Percentiles rank a stretch among this genome's conserved stretches.
These are phyloP conservation scores for Loxodes magnus DNA, from an alignment of 73 alveolate species.

Conservation along the genomic window DNA sequence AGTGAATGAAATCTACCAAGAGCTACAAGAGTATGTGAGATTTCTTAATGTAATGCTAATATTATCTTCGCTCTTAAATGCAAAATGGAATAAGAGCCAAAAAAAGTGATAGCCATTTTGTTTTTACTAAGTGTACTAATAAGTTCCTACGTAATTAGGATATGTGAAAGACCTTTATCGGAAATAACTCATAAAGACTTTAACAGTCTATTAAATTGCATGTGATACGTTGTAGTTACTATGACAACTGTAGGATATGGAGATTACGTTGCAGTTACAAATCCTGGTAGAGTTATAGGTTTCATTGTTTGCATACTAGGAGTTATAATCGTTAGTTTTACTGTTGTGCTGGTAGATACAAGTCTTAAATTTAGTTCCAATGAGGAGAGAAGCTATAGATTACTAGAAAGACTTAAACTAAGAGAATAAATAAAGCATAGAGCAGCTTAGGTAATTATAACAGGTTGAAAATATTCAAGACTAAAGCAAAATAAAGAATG, in stretches of 20 bases:
- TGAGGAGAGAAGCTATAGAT: slow-evolving; percentile 29
- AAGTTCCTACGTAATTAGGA: slow-evolving; percentile 18
- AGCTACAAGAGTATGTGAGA: slow-evolving; percentile 18
- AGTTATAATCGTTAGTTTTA: slow-evolving; percentile 47
- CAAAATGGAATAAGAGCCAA: slow-evolving; percentile 36
- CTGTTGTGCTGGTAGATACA: slow-evolving; percentile 46
- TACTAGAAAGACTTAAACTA: slow-evolving; percentile 23
- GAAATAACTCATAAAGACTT: slow-evolving; percentile 14
- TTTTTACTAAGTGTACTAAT: slow-evolving; percentile 18
- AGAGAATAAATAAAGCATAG: slow-evolving; percentile 18
- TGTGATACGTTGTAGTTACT: slow-evolving; percentile 17
- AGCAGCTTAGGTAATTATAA: slow-evolving; percentile 16
- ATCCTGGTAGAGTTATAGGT: slow-evolving; percentile 16
- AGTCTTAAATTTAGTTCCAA: slow-evolving; percentile 39
- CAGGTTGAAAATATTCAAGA: slow-evolving; percentile 4
- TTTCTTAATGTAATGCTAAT: slow-evolving; percentile 23
- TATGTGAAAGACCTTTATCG: slow-evolving; percentile 24
- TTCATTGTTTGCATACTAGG: slow-evolving; percentile 12
- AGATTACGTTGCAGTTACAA: slow-evolving; percentile 8
- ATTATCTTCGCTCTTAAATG: slow-evolving; percentile 41
- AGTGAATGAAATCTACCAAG: too few relatives aligned
- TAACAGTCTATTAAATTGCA: slow-evolving; percentile 10
- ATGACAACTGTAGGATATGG: slow-evolving; percentile 27
- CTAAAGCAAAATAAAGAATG: too few relatives aligned
- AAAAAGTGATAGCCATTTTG: slow-evolving; percentile 13